Percentiles rank a stretch among this genome's conserved stretches.
phyloP scores from a whole-genome alignment of 768 basidiomycete genomes.

The Gyrodon lividus region DNA sequence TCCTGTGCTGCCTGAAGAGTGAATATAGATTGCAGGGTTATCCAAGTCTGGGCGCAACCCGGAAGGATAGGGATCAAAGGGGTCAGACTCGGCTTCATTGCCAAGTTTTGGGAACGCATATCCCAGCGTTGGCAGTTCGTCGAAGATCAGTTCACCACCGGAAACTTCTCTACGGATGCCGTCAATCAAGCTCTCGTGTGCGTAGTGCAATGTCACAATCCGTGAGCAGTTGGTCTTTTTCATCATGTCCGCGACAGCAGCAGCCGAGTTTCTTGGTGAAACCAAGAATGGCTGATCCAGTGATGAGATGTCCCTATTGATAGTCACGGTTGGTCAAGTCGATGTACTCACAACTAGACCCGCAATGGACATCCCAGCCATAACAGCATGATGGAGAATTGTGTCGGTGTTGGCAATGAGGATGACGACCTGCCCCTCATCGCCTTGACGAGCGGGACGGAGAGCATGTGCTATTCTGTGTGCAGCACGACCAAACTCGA shows the following conservation, averaged over 20 bases:
- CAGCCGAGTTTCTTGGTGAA: slow-evolving; percentile 21
- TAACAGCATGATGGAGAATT: slow-evolving; percentile 27
- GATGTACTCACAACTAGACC: slow-evolving; percentile 26
- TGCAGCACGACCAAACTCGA: slow-evolving; percentile 30
- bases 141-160: slow-evolving; percentile 1
- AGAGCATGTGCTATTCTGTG: slow-evolving; percentile 31
- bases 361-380: slow-evolving; percentile 27
- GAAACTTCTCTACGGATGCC: slow-evolving; percentile 2
- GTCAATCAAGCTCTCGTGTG: slow-evolving; percentile 11
- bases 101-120: slow-evolving; percentile 39
- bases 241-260: slow-evolving; percentile 22
- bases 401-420: slow-evolving; percentile 33
- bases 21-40: slow-evolving; percentile 15
- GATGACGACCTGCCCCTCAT: slow-evolving; percentile 29
- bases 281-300: slow-evolving; percentile 20
- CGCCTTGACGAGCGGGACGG: slow-evolving; percentile 15
- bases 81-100: slow-evolving; percentile 18
- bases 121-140: slow-evolving; percentile 15
- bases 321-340: not conserved
- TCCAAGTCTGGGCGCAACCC: slow-evolving; percentile 6
- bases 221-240: slow-evolving; percentile 16
- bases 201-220: slow-evolving; percentile 11
- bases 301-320: slow-evolving; percentile 12
- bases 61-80: slow-evolving; percentile 9
- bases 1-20: slow-evolving; percentile 42